Evolutionary conservation across 2,329 filamentous ascomycete genomes (phyloP).

Genomic region (Coleophoma crateriformis): DNA sequence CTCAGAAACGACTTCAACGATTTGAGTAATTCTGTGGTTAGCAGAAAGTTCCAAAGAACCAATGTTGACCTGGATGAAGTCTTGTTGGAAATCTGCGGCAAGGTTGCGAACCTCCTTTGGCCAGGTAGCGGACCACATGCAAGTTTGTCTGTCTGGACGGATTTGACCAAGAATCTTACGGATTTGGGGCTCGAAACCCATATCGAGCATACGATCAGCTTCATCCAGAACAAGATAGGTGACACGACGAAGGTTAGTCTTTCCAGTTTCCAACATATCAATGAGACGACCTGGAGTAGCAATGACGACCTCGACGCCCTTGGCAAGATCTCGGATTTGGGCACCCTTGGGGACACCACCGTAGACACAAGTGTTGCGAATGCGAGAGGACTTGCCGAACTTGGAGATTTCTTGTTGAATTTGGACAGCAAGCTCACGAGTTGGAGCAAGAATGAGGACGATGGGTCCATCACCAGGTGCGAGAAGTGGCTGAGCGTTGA

Average conservation of each 20-base stretch:
- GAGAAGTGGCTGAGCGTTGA: constrained; percentile 96
- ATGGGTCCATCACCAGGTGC: constrained; percentile 95
- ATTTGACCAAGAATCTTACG: constrained; percentile 98
- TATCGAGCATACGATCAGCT: constrained; percentile 99
- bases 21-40: constrained; percentile 96
- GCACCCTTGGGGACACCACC: constrained; percentile 97
- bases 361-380: constrained; percentile 98
- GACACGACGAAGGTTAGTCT: constrained; percentile 95
- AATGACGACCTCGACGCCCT: constrained; percentile 97
- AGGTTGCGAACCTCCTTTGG: constrained; percentile 96
- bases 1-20: constrained; percentile 92
- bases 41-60: constrained; percentile 93
- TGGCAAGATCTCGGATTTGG: constrained; percentile 90
- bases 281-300: constrained; percentile 96
- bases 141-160: constrained; percentile 95
- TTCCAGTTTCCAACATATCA: constrained; percentile 96
- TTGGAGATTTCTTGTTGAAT: constrained; percentile 99
- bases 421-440: constrained; percentile 95
- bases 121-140: constrained; percentile 99
- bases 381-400: constrained; percentile 95
- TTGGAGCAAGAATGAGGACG: constrained; percentile 91
- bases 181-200: constrained; percentile 99
- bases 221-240: constrained; percentile 98
- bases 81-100: constrained; percentile 82
- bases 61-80: constrained; percentile 99